These are phyloP conservation scores for Phaeoacremonium minimum DNA, from an alignment of 2,329 filamentous ascomycete species.

Conservation along the genomic window DNA sequence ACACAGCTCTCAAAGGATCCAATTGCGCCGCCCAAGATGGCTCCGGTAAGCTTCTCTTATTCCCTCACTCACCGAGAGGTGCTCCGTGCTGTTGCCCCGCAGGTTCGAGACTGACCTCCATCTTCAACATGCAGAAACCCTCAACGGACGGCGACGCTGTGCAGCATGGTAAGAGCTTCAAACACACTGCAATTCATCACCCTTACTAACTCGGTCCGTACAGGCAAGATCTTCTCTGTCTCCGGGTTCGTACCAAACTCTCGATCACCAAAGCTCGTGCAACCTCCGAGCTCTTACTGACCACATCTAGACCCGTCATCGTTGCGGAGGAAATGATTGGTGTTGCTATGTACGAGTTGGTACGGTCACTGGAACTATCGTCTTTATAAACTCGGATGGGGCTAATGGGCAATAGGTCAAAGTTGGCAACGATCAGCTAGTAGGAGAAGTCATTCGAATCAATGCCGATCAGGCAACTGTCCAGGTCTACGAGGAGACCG, in stretches of 20 bases:
- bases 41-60: slow-evolving; percentile 43
- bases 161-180: slow-evolving; percentile 31
- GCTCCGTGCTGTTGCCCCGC: slow-evolving; percentile 1
- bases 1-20: slow-evolving; percentile 15
- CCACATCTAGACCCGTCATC: slow-evolving; percentile 69
- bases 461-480: slow-evolving; percentile 93
- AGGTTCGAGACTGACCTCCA: too few relatives aligned
- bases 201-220: too few relatives aligned
- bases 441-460: slow-evolving; percentile 98
- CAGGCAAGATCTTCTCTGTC: slow-evolving; percentile 59
- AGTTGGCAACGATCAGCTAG: slow-evolving; percentile 87
- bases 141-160: slow-evolving; percentile 28
- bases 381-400: not conserved
- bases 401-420: slow-evolving; percentile 57
- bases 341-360: slow-evolving; percentile 99
- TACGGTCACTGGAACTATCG: slow-evolving; percentile 35
- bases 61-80: slow-evolving; percentile 4
- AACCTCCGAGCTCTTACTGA: not conserved
- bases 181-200: not conserved
- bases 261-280: slow-evolving; percentile 4
- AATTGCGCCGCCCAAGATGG: slow-evolving; percentile 40
- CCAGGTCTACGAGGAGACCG: slow-evolving; percentile 98
- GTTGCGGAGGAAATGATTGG: slow-evolving; percentile 98
- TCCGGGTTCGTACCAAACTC: slow-evolving; percentile 48
- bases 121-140: slow-evolving; percentile 21